Conservation (phyloP, 345 rosid species). For the Brassica carinata region DNA sequence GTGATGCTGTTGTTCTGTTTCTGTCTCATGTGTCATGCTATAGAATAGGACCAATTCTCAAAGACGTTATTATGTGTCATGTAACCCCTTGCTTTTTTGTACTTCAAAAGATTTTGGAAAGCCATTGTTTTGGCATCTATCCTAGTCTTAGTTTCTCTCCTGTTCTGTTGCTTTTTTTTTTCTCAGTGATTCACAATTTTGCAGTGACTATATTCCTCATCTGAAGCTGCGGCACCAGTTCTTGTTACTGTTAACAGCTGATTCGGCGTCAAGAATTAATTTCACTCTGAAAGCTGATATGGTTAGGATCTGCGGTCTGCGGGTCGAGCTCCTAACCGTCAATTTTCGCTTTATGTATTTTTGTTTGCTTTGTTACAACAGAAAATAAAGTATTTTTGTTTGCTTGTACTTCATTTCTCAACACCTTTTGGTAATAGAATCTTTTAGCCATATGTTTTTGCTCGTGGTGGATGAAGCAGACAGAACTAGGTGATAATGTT, state of each 20-base stretch:
- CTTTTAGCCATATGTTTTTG: no score
- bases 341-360: background rate
- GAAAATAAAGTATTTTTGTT: slow-evolving; percentile 12
- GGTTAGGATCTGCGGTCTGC: no score
- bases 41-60: no score
- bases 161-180: background rate
- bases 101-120: background rate
- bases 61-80: no score
- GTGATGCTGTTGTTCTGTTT: no score
- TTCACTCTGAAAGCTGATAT: background rate
- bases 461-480: no score
- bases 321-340: slow-evolving; percentile 1
- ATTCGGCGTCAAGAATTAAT: background rate
- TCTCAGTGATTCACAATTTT: background rate
- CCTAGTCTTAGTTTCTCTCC: background rate
- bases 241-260: background rate
- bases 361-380: slow-evolving; percentile 17
- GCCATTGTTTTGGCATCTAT: background rate
- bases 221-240: background rate
- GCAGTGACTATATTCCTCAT: background rate
- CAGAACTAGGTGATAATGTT: no score
- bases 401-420: background rate
- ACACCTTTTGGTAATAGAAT: no score
- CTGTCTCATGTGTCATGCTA: no score
- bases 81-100: no score